A percentile compares a stretch with the other conserved stretches of the same genome.
These are phyloP conservation scores for Lachnellula willkommii DNA, from an alignment of 2,329 filamentous ascomycete genomes.

Conservation along the genomic window DNA sequence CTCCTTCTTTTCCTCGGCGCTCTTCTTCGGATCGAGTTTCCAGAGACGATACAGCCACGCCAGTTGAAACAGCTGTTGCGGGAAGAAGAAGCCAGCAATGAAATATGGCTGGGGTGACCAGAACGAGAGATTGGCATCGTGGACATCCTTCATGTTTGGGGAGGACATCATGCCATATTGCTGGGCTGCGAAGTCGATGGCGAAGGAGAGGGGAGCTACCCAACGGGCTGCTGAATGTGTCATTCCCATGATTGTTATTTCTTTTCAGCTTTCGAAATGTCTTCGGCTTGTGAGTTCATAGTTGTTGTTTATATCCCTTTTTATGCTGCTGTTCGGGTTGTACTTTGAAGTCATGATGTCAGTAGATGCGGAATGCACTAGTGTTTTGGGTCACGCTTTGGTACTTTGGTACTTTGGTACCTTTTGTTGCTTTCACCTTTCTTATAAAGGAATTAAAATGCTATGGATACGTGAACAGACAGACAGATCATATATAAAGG, in stretches of 20 bases:
- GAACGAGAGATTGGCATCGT: conserved; percentile 53
- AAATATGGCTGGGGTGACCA: conserved; percentile 54
- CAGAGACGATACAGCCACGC: conserved; percentile 53
- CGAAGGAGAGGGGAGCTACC: conserved; percentile 49
- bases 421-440: neutral
- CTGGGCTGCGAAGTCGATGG: conserved; percentile 52
- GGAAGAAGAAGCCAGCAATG: conserved; percentile 56
- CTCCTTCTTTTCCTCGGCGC: conserved; percentile 36
- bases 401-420: neutral
- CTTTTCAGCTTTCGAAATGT: neutral
- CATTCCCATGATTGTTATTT: conserved; percentile 41
- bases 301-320: neutral
- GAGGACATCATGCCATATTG: conserved; percentile 53
- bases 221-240: conserved; percentile 48
- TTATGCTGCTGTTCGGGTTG: neutral
- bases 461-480: neutral
- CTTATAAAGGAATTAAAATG: neutral
- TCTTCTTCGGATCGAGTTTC: conserved; percentile 40
- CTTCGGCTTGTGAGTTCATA: neutral
- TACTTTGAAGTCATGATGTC: conserved; percentile 2
- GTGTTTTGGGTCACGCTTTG: neutral
- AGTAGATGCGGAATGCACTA: conserved; percentile 3
- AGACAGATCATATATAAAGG: no score
- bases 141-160: conserved; percentile 55
- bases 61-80: conserved; percentile 54